Evolutionary conservation across 176 grass and related monocot species (phyloP), one percentile per base, ranked within the genome.

Genomic region (Ensete ventricosum): DNA sequence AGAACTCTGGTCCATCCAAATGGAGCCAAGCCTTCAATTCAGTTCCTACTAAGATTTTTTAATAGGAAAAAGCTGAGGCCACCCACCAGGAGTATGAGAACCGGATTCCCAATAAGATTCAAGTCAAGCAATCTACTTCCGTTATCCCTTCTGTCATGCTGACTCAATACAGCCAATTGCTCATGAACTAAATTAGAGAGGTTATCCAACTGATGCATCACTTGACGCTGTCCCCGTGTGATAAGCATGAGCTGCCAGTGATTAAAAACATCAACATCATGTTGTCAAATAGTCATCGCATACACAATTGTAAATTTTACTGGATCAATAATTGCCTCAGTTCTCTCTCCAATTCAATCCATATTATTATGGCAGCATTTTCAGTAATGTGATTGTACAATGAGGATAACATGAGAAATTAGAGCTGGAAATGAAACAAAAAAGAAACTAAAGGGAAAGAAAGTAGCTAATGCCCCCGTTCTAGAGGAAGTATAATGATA

Each of bases 131-230:
- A 5, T 74, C 52, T 55, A 6, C 53, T 55, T 55, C 9, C 27
- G 14, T 20, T 26, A 0, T 57, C 23, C 55, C 13, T 26, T 74
- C 23, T 58, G 17, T 3, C 14, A 1, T 29, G 72, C 24, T 55
- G 52, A 1, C 73, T 82, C 59, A 80, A 65, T 59, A 73, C 23
- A 75, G 66, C 77, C 80, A 99, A 71, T 64, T 91, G 81, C 14
- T 94, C 84, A 73, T 94, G 95, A 81, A 99, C 82, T 59, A 93
- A 74, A 72, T 84, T 94, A 2, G 81, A 77, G 52, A 99, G 75
- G 53, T 90, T 99, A 69, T 91, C 82, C 1, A 99, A 64, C 82
- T 94, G 90, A 69, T 94, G 95, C 80, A 89, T 87, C 21, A 94
- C 79, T 72, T 99, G 90, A 26, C 88, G 88, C 70, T 99, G 95